phyloP scores from a whole-genome alignment of 2,329 filamentous ascomycete genomes.

The Botrytis pseudocinerea region DNA sequence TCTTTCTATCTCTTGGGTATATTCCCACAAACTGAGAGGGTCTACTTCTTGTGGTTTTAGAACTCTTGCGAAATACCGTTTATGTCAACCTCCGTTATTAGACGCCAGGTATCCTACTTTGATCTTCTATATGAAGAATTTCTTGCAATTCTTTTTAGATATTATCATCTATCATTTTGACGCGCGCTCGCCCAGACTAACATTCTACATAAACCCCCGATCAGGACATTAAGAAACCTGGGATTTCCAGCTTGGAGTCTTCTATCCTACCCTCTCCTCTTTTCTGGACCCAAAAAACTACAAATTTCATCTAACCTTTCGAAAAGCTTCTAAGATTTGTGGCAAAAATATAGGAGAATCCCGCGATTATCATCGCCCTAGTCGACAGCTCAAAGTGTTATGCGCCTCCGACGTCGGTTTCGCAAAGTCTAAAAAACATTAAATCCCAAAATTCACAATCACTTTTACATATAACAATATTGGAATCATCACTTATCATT shows the following conservation, averaged over 20 bases:
- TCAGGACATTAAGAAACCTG: background rate
- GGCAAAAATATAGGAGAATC: background rate
- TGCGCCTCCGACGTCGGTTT: background rate
- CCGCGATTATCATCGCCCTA: background rate
- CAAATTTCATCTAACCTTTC: background rate
- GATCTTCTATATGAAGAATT: background rate
- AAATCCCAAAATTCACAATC: background rate
- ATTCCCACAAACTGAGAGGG: background rate
- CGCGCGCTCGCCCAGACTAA: background rate
- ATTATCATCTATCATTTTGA: background rate
- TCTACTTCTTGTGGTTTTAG: background rate
- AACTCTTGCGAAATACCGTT: background rate
- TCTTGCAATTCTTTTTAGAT: background rate
- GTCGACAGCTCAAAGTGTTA: background rate
- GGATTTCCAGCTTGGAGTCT: background rate
- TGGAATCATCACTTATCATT: background rate
- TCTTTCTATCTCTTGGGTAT: background rate
- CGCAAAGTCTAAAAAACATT: background rate
- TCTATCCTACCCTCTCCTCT: background rate
- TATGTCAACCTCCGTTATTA: background rate
- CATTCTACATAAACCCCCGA: background rate
- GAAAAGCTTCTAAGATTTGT: background rate
- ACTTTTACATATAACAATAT: background rate
- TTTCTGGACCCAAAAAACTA: background rate
- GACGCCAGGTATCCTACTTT: background rate